Evolutionary conservation across 345 rosid genomes (phyloP).

Genomic region (Populus pruinosa): DNA sequence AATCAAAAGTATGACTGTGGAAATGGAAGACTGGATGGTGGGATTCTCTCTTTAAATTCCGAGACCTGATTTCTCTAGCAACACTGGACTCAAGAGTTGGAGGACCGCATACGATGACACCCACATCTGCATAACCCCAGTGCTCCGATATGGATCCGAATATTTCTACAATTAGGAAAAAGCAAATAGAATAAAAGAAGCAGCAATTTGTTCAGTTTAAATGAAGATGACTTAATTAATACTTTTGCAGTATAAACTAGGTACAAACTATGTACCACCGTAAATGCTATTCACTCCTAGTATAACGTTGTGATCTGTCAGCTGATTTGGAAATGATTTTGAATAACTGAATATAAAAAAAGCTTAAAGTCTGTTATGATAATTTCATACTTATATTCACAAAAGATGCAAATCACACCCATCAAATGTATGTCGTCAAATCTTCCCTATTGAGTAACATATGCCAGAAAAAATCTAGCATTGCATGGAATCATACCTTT

Average conservation of each 20-base stretch:
- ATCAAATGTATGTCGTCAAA: background rate
- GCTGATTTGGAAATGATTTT: no score
- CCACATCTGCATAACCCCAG: slow-evolving; percentile 75
- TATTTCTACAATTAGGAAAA: slow-evolving; percentile 49
- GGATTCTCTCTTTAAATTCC: slow-evolving; percentile 38
- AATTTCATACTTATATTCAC: background rate
- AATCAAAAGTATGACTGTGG: slow-evolving; percentile 79
- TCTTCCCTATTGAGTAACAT: background rate
- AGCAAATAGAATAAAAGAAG: background rate
- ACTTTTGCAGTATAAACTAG: background rate
- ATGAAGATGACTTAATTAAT: background rate
- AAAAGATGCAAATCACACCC: no score
- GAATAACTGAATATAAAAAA: background rate
- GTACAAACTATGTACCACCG: no score
- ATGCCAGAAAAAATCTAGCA: background rate
- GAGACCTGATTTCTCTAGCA: slow-evolving; percentile 72
- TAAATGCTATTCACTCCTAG: no score
- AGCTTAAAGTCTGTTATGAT: background rate
- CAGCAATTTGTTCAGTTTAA: no score
- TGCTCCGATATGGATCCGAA: slow-evolving; percentile 42
- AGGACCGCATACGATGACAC: slow-evolving; percentile 85
- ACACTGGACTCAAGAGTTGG: slow-evolving; percentile 64
- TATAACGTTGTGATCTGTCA: no score
- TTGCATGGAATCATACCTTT: slow-evolving; percentile 39
- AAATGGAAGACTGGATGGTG: slow-evolving; percentile 62